Evolutionary conservation across 225 moss, liverwort and hornwort genomes (phyloP).

Genomic region (Rhytidiadelphus loreus): DNA sequence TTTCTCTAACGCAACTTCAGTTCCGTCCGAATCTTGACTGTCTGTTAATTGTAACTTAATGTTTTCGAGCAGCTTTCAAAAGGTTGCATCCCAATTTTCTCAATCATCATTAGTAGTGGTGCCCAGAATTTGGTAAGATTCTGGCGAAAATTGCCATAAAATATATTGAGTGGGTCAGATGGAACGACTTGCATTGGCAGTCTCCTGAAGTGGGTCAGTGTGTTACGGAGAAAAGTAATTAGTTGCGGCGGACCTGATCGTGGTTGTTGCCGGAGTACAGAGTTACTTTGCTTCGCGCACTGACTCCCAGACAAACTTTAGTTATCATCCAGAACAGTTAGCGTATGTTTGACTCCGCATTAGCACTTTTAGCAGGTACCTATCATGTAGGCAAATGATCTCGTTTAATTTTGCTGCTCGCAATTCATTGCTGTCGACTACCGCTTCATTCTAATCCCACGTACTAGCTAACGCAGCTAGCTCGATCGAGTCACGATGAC

Average conservation of each 20-base stretch:
- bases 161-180: background rate
- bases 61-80: background rate
- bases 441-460: too few species aligned
- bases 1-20: background rate
- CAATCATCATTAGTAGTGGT: background rate
- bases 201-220: background rate
- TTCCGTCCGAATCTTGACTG: background rate
- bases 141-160: background rate
- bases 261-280: background rate
- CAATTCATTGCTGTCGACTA: too few species aligned
- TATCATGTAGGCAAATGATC: background rate
- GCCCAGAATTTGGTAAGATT: background rate
- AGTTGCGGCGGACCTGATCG: background rate
- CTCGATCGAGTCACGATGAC: background rate
- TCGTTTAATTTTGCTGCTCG: background rate
- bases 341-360: background rate
- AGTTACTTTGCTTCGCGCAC: background rate
- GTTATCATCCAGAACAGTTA: background rate
- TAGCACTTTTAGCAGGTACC: background rate
- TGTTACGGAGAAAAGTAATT: too few species aligned
- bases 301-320: background rate
- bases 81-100: background rate
- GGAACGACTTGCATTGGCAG: background rate
- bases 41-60: background rate
- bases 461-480: too few species aligned